phyloP scores from a whole-genome alignment of 2,329 filamentous ascomycete genomes.

The Aspergillus intermedius region DNA sequence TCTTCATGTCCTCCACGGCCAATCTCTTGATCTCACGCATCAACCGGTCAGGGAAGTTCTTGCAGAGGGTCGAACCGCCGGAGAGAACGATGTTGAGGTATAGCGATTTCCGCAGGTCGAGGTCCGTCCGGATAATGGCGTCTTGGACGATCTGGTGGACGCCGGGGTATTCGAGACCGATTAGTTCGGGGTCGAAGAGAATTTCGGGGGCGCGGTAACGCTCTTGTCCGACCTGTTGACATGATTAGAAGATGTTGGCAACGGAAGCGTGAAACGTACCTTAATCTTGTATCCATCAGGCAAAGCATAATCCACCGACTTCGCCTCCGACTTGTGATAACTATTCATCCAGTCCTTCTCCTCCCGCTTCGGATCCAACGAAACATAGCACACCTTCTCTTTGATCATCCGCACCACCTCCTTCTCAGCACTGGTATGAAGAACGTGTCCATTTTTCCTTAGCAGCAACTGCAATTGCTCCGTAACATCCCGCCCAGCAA shows the following conservation, averaged over 20 bases:
- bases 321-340: conserved; percentile 68
- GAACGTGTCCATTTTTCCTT: conserved; percentile 85
- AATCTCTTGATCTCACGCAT: conserved; percentile 86
- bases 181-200: conserved; percentile 93
- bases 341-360: conserved; percentile 85
- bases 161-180: conserved; percentile 91
- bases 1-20: conserved; percentile 97
- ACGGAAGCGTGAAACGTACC: conserved; percentile 43
- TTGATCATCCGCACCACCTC: conserved; percentile 98
- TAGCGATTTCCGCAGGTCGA: conserved; percentile 87
- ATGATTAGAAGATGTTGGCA: background rate
- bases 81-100: conserved; percentile 97
- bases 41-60: conserved; percentile 90
- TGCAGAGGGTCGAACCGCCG: conserved; percentile 90
- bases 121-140: conserved; percentile 86
- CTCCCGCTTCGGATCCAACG: conserved; percentile 82
- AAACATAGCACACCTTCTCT: conserved; percentile 88
- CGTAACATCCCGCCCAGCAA: conserved; percentile 91
- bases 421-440: conserved; percentile 97
- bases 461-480: conserved; percentile 88
- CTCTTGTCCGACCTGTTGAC: conserved; percentile 71
- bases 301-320: conserved; percentile 77
- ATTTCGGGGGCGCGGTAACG: conserved; percentile 95
- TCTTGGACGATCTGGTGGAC: conserved; percentile 98
- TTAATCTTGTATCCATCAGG: conserved; percentile 93